These are phyloP conservation scores for Mortierella polycephala DNA, from an alignment of 371 early-diverging fungal species.

Conservation along the genomic window DNA sequence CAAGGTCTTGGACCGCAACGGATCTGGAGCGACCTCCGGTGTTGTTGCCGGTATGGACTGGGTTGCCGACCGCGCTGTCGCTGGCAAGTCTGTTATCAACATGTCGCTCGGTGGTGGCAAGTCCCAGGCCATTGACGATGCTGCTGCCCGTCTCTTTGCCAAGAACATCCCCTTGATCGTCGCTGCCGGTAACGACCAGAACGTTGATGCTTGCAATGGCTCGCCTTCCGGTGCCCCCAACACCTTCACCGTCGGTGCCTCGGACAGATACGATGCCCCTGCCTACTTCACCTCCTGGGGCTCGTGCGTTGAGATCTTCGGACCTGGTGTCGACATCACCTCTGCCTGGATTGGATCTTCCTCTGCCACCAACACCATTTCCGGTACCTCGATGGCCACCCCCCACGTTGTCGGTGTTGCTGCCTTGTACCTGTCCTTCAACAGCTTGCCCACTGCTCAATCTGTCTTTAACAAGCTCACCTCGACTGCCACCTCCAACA, in stretches of 20 bases:
- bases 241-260: constrained; percentile 80
- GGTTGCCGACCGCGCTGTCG: constrained; percentile 38
- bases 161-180: constrained; percentile 60
- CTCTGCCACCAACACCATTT: constrained; percentile 41
- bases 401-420: constrained; percentile 62
- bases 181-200: constrained; percentile 88
- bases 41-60: constrained; percentile 57
- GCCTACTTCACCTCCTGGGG: constrained; percentile 67
- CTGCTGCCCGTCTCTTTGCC: constrained; percentile 34
- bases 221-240: constrained; percentile 72
- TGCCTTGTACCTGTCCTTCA: constrained; percentile 52
- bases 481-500: constrained; percentile 18
- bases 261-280: constrained; percentile 60
- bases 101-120: constrained; percentile 69
- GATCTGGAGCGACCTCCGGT: constrained; percentile 53
- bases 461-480: constrained; percentile 36
- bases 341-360: constrained; percentile 43
- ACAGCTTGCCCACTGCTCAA: constrained; percentile 30
- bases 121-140: constrained; percentile 55
- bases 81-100: constrained; percentile 58
- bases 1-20: constrained; percentile 62
- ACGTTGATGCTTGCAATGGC: constrained; percentile 77
- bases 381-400: constrained; percentile 64
- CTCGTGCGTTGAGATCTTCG: constrained; percentile 68
- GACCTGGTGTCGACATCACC: constrained; percentile 60